Conservation (phyloP, 2,329 filamentous ascomycete species). For the Gnomoniopsis smithogilvyi region DNA sequence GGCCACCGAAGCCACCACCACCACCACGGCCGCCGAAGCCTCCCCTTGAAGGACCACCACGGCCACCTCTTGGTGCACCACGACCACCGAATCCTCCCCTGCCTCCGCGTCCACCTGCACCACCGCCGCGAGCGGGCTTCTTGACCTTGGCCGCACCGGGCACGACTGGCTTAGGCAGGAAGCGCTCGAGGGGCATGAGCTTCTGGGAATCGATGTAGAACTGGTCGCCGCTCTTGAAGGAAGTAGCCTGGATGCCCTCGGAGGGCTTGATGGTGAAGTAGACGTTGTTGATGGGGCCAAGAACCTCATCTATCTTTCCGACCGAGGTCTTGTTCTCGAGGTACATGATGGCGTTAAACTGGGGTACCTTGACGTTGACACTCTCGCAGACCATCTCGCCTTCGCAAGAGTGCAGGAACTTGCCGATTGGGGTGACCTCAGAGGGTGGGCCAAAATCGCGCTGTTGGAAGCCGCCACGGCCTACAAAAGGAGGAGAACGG, state of each 20-base stretch:
- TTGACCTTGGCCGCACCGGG: conserved; percentile 57
- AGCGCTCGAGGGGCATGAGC: conserved; percentile 90
- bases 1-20: conserved; percentile 22
- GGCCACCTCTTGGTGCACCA: conserved; percentile 24
- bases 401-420: conserved; percentile 90
- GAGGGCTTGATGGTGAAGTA: conserved; percentile 98
- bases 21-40: conserved; percentile 24
- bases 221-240: conserved; percentile 95
- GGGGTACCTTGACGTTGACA: conserved; percentile 91
- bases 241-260: conserved; percentile 91
- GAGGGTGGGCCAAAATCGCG: conserved; percentile 61
- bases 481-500: conserved; percentile 32
- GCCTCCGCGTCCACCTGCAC: conserved; percentile 51
- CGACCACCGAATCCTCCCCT: conserved; percentile 28
- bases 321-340: conserved; percentile 97
- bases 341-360: conserved; percentile 99
- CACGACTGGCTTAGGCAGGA: conserved; percentile 84
- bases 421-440: conserved; percentile 78
- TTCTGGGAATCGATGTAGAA: conserved; percentile 96
- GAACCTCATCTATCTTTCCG: conserved; percentile 97
- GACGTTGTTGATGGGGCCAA: conserved; percentile 95
- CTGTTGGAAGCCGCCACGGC: conserved; percentile 59
- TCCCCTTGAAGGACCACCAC: conserved; percentile 27
- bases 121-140: conserved; percentile 57
- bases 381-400: conserved; percentile 98